Conservation (phyloP, 1,284 basidiomycete genomes). For the Ustilago sp. region DNA sequence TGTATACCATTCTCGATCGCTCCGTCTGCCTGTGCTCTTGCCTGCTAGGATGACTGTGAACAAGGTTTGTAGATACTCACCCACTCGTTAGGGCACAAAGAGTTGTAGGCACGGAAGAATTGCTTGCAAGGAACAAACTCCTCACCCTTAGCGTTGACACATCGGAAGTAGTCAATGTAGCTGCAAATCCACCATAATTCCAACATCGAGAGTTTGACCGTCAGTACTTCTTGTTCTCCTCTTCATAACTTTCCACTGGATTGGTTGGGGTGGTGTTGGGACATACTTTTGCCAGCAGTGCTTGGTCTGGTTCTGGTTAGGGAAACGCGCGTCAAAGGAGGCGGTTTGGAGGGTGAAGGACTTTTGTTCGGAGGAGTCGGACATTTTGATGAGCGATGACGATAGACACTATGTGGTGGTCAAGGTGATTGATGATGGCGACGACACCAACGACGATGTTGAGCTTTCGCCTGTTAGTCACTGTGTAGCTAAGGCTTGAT, state of each 20-base stretch:
- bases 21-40: neutral
- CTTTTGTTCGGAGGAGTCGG: slow-evolving; percentile 52
- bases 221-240: neutral
- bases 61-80: slow-evolving; percentile 46
- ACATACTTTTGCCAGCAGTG: slow-evolving; percentile 70
- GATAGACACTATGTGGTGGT: slow-evolving; percentile 4
- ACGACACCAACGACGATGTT: slow-evolving; percentile 3
- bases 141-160: slow-evolving; percentile 95
- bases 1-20: neutral
- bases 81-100: slow-evolving; percentile 85
- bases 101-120: slow-evolving; percentile 96
- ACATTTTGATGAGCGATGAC: slow-evolving; percentile 31
- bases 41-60: neutral
- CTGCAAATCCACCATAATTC: slow-evolving; percentile 19
- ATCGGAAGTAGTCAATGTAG: slow-evolving; percentile 88
- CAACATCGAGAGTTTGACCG: neutral
- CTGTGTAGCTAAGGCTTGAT: slow-evolving; percentile 16
- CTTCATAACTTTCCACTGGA: neutral
- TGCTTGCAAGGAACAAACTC: slow-evolving; percentile 98
- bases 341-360: slow-evolving; percentile 67
- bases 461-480: neutral
- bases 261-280: neutral
- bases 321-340: slow-evolving; percentile 68
- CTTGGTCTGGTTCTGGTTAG: slow-evolving; percentile 70
- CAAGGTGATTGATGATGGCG: slow-evolving; percentile 12